Evolutionary conservation across 306 rosid genomes (phyloP).

Genomic region (Lathyrus tuberosus): DNA sequence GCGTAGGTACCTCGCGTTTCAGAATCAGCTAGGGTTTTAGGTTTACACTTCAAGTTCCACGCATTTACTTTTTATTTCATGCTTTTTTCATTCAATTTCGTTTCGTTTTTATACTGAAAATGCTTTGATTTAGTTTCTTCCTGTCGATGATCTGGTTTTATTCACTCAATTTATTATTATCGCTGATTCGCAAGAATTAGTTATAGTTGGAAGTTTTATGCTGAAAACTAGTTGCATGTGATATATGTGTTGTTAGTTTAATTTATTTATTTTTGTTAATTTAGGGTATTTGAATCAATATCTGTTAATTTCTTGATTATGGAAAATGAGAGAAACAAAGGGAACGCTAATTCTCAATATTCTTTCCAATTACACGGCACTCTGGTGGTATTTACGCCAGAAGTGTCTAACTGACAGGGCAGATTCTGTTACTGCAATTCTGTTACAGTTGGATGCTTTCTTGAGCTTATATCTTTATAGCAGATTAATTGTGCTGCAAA

Average conservation of each 20-base stretch:
- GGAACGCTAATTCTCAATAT: no score
- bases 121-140: not conserved
- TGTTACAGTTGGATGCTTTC: not conserved
- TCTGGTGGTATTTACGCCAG: not conserved
- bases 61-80: not conserved
- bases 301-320: not conserved
- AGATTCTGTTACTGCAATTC: not conserved
- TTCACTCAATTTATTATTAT: not conserved
- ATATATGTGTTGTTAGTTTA: not conserved
- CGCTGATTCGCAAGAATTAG: not conserved
- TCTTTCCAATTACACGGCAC: not conserved
- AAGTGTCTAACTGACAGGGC: not conserved
- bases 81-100: not conserved
- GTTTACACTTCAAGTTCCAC: constrained; percentile 3
- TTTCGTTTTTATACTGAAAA: not conserved
- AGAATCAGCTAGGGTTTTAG: constrained; percentile 58
- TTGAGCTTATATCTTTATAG: not conserved
- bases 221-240: not conserved
- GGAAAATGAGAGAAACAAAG: not conserved
- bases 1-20: not conserved
- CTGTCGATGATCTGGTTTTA: constrained; percentile 16
- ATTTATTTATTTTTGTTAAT: no score
- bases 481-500: not conserved
- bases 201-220: not conserved
- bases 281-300: not conserved